Conservation (phyloP, 352 stramenopile species). For the Phytophthora pseudosyringae region DNA sequence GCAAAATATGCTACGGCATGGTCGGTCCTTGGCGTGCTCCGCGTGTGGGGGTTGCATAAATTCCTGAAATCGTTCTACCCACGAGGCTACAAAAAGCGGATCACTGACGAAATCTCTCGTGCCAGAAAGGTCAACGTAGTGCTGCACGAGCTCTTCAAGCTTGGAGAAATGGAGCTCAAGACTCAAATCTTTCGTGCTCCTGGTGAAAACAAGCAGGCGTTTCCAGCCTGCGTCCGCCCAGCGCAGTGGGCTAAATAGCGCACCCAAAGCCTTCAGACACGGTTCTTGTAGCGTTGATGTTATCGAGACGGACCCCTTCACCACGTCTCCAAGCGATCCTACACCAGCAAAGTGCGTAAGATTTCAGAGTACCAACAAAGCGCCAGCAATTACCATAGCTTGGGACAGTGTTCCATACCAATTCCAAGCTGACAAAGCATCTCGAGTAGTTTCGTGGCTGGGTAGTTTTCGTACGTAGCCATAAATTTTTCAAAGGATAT, state of each 20-base stretch:
- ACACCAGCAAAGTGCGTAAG: slow-evolving; percentile 8
- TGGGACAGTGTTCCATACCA: slow-evolving; percentile 35
- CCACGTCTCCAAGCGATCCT: slow-evolving; percentile 46
- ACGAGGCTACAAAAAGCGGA: slow-evolving; percentile 32
- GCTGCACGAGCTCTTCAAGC: slow-evolving; percentile 29
- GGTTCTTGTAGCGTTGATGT: slow-evolving; percentile 39
- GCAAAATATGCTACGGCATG: slow-evolving; percentile 63
- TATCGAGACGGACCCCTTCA: slow-evolving; percentile 41
- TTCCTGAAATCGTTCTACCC: slow-evolving; percentile 35
- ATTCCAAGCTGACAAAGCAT: slow-evolving; percentile 46
- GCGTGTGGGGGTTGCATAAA: slow-evolving; percentile 45
- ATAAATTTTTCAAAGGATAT: slow-evolving; percentile 48
- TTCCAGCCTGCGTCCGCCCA: slow-evolving; percentile 46
- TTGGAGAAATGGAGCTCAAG: slow-evolving; percentile 45
- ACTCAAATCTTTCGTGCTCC: slow-evolving; percentile 45
- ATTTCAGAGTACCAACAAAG: neutral
- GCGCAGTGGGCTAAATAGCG: slow-evolving; percentile 40
- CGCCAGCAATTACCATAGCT: neutral
- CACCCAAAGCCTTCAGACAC: slow-evolving; percentile 27
- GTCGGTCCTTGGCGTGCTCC: slow-evolving; percentile 52
- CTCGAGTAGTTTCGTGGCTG: slow-evolving; percentile 39
- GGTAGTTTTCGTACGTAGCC: slow-evolving; percentile 45
- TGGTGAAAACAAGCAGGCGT: slow-evolving; percentile 41
- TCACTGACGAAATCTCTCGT: slow-evolving; percentile 27
- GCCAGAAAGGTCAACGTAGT: neutral